Base-by-base conservation (phyloP, 1,284 basidiomycete species). In the Leccinum idahoense region DNA sequence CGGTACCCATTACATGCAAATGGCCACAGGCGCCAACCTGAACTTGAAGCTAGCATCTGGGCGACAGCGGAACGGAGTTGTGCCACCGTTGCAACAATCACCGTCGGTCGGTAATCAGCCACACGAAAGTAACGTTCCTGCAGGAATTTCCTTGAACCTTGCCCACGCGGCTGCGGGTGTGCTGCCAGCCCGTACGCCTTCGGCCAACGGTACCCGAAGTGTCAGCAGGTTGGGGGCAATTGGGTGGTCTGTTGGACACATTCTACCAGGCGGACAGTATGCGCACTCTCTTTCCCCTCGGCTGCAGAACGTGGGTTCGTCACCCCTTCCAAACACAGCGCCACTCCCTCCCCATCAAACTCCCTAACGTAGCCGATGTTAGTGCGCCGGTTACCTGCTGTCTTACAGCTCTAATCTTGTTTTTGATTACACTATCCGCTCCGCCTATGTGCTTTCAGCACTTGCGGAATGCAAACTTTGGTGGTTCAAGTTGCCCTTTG, bases 281-380 rank as follows among this genome's bases (percentile, higher is more conserved):
- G 70, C 77, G 4, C 80, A 80, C 64, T 76, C 81, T 1, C 77
- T 84, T 64, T 85, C 86, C 2, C 85, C 85, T 2, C 84, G 82
- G 64, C 69, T 83, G 56, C 82, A 81, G 64, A 82, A 84, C 58
- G 81, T 65, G 11, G 70, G 78, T 65, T 79, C 84, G 14, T 81
- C 82, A 2, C 80, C 85, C 3, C 74, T 83, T 8, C 69, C 72
- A 1, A 72, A 72, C 10, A 67, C 75, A 53, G 79, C 84, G 54
- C 69, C 79, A 12, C 82, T 85, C 59, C 77, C 80, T 5, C 23
- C 71, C 4, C 72, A 75, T 14, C 81, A 82, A 61, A 85, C 85
- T 7, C 84, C 86, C 2, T 81, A 85, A 2, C 80, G 85, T 56
- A 44, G 60, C 26, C 57, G 59, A 59, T 44, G 60, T 62, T 63